A percentile compares a stretch with the other conserved stretches of the same genome.
phyloP scores from a whole-genome alignment of 108 stramenopile species.

The Fistulifera pelliculosa region DNA sequence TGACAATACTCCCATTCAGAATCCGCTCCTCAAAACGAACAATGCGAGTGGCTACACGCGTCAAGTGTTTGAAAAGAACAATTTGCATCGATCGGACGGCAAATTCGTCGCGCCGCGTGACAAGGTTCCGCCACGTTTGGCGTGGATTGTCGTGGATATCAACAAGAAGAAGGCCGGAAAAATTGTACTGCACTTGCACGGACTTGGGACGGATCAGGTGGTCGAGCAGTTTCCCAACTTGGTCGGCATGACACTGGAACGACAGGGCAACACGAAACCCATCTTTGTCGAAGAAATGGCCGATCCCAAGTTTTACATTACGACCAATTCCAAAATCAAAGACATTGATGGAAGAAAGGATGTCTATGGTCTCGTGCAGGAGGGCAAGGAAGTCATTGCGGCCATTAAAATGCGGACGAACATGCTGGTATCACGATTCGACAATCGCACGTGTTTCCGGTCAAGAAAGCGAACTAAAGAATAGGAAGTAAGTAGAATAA shows the following conservation, averaged over 20 bases:
- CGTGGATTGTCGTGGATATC: slow-evolving; percentile 1
- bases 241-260: not conserved
- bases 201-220: not conserved
- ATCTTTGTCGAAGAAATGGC: too few relatives aligned
- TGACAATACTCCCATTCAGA: not conserved
- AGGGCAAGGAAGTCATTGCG: not conserved
- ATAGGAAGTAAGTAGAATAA: too few relatives aligned
- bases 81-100: not conserved
- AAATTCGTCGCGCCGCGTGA: not conserved
- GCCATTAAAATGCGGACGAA: not conserved
- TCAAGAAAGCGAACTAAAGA: not conserved
- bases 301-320: too few relatives aligned
- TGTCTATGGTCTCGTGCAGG: not conserved
- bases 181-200: slow-evolving; percentile 4
- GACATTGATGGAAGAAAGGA: not conserved
- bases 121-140: not conserved
- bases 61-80: not conserved
- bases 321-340: too few relatives aligned
- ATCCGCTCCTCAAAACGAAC: not conserved
- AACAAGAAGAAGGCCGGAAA: slow-evolving; percentile 1
- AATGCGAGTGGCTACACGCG: not conserved
- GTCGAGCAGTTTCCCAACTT: not conserved
- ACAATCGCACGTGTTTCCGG: slow-evolving; percentile 2
- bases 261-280: too few relatives aligned
- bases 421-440: not conserved